A percentile compares a stretch with the other conserved stretches of the same genome.
Conservation (phyloP, 139 green algal genomes). For the Dunaliella primolecta region DNA sequence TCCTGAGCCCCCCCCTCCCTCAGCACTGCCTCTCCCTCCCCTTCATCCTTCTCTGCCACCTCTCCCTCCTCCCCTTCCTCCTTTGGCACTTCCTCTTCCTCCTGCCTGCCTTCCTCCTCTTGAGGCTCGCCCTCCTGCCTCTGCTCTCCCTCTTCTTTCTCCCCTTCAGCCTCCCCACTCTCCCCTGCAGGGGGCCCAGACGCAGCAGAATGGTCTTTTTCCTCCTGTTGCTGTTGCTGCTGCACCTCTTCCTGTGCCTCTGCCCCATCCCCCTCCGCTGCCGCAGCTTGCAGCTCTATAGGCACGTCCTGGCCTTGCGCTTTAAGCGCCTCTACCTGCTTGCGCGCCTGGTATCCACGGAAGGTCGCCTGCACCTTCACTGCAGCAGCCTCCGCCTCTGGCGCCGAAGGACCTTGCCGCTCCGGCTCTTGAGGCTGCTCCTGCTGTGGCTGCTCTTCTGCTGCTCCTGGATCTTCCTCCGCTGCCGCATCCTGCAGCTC, state of each 20-base stretch:
- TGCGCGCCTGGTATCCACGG: conserved; percentile 55
- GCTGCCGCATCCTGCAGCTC: neutral
- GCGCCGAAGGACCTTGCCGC: neutral
- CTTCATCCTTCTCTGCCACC: neutral
- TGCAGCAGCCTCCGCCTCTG: neutral
- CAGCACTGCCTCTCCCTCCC: neutral
- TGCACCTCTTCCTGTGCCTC: neutral
- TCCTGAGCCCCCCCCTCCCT: neutral
- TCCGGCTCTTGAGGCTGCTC: neutral
- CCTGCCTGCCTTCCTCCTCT: neutral
- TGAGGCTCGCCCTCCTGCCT: neutral
- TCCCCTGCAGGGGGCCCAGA: neutral
- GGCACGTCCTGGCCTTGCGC: neutral
- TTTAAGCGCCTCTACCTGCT: conserved; percentile 29
- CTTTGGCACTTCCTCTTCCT: neutral
- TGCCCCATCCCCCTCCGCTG: neutral
- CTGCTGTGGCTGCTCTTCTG: conserved; percentile 4
- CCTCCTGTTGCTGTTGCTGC: neutral
- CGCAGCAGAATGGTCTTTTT: neutral
- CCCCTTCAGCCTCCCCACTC: neutral
- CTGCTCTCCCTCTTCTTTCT: neutral
- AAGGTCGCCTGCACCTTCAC: conserved; percentile 31
- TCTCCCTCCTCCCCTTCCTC: neutral
- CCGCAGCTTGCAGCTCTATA: neutral
- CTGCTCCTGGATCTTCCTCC: neutral